Percentiles rank a stretch among this genome's conserved stretches.
These are phyloP conservation scores for Neurospora sp. DNA, from an alignment of 495 filamentous ascomycete genomes.

Conservation along the genomic window DNA sequence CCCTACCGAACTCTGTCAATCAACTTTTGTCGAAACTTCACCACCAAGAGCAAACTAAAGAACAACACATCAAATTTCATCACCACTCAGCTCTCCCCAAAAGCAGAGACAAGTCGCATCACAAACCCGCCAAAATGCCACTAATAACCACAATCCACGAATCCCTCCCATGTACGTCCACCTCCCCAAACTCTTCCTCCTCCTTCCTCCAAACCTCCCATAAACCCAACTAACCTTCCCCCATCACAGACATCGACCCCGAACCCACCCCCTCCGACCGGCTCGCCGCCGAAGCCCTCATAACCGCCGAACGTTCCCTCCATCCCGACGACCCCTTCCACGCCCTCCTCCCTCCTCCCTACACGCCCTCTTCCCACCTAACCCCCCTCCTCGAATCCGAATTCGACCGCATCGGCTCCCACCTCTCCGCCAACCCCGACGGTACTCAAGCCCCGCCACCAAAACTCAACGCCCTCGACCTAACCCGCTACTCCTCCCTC, in stretches of 20 bases:
- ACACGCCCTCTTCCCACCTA: slow-evolving; percentile 29
- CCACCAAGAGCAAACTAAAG: too few species aligned
- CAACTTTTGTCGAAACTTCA: not conserved
- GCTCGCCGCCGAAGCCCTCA: slow-evolving; percentile 50
- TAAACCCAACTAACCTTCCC: slow-evolving; percentile 11
- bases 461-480: slow-evolving; percentile 59
- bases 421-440: not conserved
- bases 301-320: slow-evolving; percentile 51
- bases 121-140: slow-evolving; percentile 40
- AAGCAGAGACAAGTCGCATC: not conserved
- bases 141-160: slow-evolving; percentile 66
- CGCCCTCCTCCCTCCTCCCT: slow-evolving; percentile 30
- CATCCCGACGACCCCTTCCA: slow-evolving; percentile 27
- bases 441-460: slow-evolving; percentile 6
- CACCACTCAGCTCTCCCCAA: not conserved
- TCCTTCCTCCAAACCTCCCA: slow-evolving; percentile 1
- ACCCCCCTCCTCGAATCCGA: slow-evolving; percentile 55
- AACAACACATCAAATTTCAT: not conserved
- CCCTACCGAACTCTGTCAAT: not conserved
- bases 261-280: slow-evolving; percentile 52
- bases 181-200: not conserved
- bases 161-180: slow-evolving; percentile 68
- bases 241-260: slow-evolving; percentile 55
- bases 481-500: slow-evolving; percentile 68
- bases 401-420: slow-evolving; percentile 29